A percentile compares a stretch with the other conserved stretches of the same genome.
Evolutionary conservation across 2,329 filamentous ascomycete species (phyloP).

Genomic region (Pseudopyrenochaeta lycopersici): DNA sequence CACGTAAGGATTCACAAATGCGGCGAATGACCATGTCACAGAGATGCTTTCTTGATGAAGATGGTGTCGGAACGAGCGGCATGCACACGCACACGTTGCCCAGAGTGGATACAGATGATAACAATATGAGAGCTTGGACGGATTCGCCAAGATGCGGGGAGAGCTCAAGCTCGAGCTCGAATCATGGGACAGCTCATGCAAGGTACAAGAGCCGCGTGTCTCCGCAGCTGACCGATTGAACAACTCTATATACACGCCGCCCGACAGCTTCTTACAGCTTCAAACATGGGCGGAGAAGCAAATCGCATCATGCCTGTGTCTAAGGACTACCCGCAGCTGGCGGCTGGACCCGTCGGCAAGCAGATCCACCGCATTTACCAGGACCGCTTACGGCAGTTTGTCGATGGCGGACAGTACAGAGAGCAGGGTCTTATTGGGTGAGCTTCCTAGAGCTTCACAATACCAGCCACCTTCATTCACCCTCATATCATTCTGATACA

Average conservation of each 20-base stretch:
- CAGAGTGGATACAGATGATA: constrained; percentile 11
- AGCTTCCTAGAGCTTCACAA: constrained; percentile 33
- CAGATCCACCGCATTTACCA: constrained; percentile 84
- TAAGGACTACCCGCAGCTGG: constrained; percentile 44
- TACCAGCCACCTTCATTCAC: background rate
- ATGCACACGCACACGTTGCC: background rate
- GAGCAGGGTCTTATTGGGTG: constrained; percentile 77
- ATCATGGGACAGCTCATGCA: constrained; percentile 26
- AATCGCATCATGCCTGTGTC: constrained; percentile 38
- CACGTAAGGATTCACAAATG: too few species aligned
- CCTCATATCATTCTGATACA: constrained; percentile 16
- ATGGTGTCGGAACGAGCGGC: background rate
- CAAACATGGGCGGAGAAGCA: constrained; percentile 49
- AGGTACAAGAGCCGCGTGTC: constrained; percentile 28
- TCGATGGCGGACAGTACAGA: constrained; percentile 74
- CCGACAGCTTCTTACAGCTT: background rate
- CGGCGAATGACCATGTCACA: background rate
- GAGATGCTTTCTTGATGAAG: background rate
- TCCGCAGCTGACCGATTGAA: constrained; percentile 14
- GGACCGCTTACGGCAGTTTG: constrained; percentile 83
- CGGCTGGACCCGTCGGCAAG: constrained; percentile 50
- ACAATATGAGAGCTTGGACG: constrained; percentile 18
- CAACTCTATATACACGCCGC: constrained; percentile 4
- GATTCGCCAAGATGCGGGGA: constrained; percentile 35
- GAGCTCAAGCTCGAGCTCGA: constrained; percentile 22